Conservation (phyloP, 495 filamentous ascomycete species). For the Penicillium crystallinum region DNA sequence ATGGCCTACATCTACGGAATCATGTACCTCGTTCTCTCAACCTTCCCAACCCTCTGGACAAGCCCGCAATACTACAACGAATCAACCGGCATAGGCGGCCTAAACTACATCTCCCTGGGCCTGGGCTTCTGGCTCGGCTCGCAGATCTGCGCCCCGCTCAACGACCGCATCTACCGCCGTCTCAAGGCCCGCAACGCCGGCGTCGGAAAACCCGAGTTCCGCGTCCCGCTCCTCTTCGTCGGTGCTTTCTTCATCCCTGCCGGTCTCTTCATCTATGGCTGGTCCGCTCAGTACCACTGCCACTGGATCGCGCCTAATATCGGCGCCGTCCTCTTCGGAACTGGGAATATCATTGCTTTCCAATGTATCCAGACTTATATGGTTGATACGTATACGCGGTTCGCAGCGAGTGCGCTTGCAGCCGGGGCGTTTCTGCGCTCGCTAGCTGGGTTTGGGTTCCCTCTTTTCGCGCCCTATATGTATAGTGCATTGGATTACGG, state of each 20-base stretch:
- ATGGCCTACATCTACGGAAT: constrained; percentile 68
- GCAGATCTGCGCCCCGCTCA: constrained; percentile 58
- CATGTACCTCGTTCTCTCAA: constrained; percentile 67
- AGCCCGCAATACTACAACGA: constrained; percentile 50
- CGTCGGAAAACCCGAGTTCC: constrained; percentile 59
- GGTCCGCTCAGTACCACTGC: constrained; percentile 54
- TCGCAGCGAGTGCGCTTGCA: constrained; percentile 66
- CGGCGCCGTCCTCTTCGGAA: constrained; percentile 54
- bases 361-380: constrained; percentile 71
- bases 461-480: constrained; percentile 67
- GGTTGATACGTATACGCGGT: constrained; percentile 72
- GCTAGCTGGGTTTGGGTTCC: constrained; percentile 69
- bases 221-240: constrained; percentile 58
- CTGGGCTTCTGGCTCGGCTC: constrained; percentile 63
- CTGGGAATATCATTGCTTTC: constrained; percentile 58
- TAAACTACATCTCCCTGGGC: constrained; percentile 68
- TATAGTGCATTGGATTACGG: constrained; percentile 54
- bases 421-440: constrained; percentile 63
- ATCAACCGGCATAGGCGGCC: constrained; percentile 54
- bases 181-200: constrained; percentile 57
- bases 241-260: constrained; percentile 54
- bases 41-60: constrained; percentile 62
- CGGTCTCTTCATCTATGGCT: constrained; percentile 69
- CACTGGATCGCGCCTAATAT: constrained; percentile 75
- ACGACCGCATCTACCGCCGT: constrained; percentile 58